Evolutionary conservation across 371 early-diverging fungal species (phyloP).

Genomic region (Enterospora canceri): DNA sequence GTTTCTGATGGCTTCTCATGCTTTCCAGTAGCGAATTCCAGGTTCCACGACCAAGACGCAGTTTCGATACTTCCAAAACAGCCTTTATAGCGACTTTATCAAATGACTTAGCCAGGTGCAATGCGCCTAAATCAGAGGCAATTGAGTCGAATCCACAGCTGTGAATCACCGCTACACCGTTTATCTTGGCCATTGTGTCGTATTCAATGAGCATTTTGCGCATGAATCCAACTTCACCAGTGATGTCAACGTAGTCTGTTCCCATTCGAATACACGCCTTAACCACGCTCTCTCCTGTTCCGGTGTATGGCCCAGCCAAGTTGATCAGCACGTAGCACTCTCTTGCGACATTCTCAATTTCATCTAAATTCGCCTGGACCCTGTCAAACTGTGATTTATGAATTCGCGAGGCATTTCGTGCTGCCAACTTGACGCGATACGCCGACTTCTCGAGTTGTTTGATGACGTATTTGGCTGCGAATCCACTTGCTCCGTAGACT

Average conservation of each 20-base stretch:
- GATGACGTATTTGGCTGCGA: constrained; percentile 65
- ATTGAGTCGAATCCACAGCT: constrained; percentile 78
- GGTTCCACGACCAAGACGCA: constrained; percentile 48
- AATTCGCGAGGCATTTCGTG: constrained; percentile 61
- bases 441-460: constrained; percentile 59
- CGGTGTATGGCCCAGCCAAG: constrained; percentile 70
- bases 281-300: constrained; percentile 66
- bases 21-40: constrained; percentile 51
- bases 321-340: constrained; percentile 66
- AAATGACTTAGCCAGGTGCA: constrained; percentile 45
- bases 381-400: constrained; percentile 54
- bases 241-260: constrained; percentile 77
- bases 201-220: constrained; percentile 61
- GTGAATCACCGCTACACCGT: constrained; percentile 64
- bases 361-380: constrained; percentile 61
- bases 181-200: constrained; percentile 61
- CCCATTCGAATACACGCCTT: constrained; percentile 65
- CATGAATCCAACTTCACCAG: constrained; percentile 69
- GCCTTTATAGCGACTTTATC: constrained; percentile 20
- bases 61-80: constrained; percentile 54
- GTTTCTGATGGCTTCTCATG: neutral
- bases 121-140: constrained; percentile 64
- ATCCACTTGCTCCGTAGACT: constrained; percentile 72
- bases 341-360: constrained; percentile 60
- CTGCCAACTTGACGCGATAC: constrained; percentile 62